Conservation (phyloP, 495 filamentous ascomycete species). For the Pyrenula massariospora region DNA sequence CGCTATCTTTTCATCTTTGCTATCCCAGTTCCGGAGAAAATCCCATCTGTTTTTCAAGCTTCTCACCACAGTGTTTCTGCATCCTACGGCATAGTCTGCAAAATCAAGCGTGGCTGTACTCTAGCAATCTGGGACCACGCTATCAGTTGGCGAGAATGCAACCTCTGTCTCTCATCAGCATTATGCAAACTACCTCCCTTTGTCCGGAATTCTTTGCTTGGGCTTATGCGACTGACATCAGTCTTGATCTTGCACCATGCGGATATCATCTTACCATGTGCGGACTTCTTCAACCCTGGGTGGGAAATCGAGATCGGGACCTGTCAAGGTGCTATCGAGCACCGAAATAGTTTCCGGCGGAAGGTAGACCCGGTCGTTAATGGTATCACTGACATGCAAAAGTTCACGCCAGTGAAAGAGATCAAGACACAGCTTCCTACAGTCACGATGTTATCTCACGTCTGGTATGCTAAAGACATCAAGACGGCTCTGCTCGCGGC, state of each 20-base stretch:
- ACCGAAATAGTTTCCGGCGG: conserved; percentile 45
- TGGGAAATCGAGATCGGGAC: conserved; percentile 59
- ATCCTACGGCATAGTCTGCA: conserved; percentile 55
- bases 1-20: conserved; percentile 61
- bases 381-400: conserved; percentile 54
- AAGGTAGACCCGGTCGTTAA: conserved; percentile 62
- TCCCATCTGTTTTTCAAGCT: conserved; percentile 54
- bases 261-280: conserved; percentile 53
- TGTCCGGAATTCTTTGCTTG: conserved; percentile 41
- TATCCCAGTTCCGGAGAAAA: conserved; percentile 49
- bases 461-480: conserved; percentile 57
- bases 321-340: conserved; percentile 42
- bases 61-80: conserved; percentile 56
- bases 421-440: conserved; percentile 46
- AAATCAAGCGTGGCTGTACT: conserved; percentile 47
- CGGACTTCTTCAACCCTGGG: conserved; percentile 55
- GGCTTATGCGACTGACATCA: conserved; percentile 46
- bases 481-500: conserved; percentile 50
- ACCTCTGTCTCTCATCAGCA: conserved; percentile 47
- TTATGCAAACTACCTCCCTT: conserved; percentile 47
- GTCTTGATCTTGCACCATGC: conserved; percentile 50
- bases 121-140: conserved; percentile 60
- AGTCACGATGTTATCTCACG: conserved; percentile 53
- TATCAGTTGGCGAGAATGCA: conserved; percentile 54
- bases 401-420: conserved; percentile 45